A percentile compares a stretch with the other conserved stretches of the same genome.
Conservation (phyloP, 129 eudicot genomes). For the Erigeron canadensis region DNA sequence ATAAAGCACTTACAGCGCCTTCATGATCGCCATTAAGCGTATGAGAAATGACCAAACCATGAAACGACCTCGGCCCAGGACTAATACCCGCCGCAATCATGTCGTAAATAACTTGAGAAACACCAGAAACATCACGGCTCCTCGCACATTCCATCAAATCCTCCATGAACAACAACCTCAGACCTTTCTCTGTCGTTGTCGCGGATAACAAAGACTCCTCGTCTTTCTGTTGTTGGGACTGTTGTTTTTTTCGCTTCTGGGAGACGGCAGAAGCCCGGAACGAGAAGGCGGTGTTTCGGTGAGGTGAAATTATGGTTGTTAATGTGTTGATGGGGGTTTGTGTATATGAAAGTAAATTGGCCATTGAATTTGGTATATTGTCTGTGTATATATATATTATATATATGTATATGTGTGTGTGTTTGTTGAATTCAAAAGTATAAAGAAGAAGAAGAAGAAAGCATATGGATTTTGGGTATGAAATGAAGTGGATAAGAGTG, state of each 20-base stretch:
- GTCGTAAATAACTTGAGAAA: constrained; percentile 78
- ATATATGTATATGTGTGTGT: too few species aligned
- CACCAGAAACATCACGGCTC: constrained; percentile 58
- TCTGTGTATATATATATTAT: too few species aligned
- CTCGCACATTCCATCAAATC: constrained; percentile 81
- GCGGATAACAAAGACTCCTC: constrained; percentile 36
- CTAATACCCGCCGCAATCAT: constrained; percentile 93
- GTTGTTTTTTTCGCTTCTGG: constrained; percentile 34
- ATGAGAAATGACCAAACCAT: constrained; percentile 76
- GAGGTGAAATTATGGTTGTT: constrained; percentile 6
- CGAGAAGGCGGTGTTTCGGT: constrained; percentile 17
- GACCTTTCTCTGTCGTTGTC: constrained; percentile 52
- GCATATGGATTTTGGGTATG: constrained; percentile 12
- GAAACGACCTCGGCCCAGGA: constrained; percentile 92
- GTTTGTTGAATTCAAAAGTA: constrained; percentile 7
- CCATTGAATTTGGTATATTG: constrained; percentile 20
- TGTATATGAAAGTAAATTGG: constrained; percentile 29
- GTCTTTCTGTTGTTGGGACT: constrained; percentile 36
- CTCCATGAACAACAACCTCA: constrained; percentile 85
- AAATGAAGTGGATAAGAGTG: constrained; percentile 31
- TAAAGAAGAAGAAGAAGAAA: constrained; percentile 6
- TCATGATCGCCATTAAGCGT: constrained; percentile 65
- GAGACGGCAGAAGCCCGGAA: constrained; percentile 48
- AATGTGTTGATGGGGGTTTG: constrained; percentile 30
- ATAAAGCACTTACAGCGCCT: constrained; percentile 62